These are phyloP conservation scores for Helotiales sp. DNA, from an alignment of 2,329 filamentous ascomycete species.

Conservation along the genomic window DNA sequence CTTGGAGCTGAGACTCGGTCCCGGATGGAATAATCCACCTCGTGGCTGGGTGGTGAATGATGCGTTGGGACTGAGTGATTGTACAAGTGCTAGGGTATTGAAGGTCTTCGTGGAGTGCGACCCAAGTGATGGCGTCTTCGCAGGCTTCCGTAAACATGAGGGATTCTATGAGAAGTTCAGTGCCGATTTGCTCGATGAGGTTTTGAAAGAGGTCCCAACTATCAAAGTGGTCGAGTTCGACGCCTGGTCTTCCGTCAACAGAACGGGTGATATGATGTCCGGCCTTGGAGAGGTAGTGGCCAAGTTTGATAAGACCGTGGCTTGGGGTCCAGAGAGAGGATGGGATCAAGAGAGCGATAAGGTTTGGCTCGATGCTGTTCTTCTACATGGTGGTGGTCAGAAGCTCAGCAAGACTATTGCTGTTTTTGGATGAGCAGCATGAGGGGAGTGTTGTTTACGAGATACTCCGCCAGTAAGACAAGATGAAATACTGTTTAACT, in stretches of 20 bases:
- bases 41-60: constrained; percentile 68
- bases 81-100: constrained; percentile 56
- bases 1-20: constrained; percentile 70
- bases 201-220: constrained; percentile 58
- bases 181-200: constrained; percentile 52
- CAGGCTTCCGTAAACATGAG: constrained; percentile 58
- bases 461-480: background rate
- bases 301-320: constrained; percentile 51
- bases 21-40: constrained; percentile 71
- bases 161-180: constrained; percentile 73
- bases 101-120: constrained; percentile 73
- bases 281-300: constrained; percentile 55
- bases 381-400: constrained; percentile 20
- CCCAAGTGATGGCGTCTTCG: constrained; percentile 66
- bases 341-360: constrained; percentile 54
- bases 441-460: background rate
- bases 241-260: constrained; percentile 64
- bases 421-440: constrained; percentile 11
- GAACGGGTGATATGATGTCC: constrained; percentile 63
- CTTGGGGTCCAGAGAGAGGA: constrained; percentile 67
- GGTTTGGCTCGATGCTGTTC: constrained; percentile 28
- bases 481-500: too few species aligned
- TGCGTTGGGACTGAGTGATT: constrained; percentile 63
- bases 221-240: constrained; percentile 67
- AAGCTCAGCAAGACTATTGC: constrained; percentile 18